Conservation (phyloP, 1,139 yeast species). For the Geotrichum restrictum region DNA sequence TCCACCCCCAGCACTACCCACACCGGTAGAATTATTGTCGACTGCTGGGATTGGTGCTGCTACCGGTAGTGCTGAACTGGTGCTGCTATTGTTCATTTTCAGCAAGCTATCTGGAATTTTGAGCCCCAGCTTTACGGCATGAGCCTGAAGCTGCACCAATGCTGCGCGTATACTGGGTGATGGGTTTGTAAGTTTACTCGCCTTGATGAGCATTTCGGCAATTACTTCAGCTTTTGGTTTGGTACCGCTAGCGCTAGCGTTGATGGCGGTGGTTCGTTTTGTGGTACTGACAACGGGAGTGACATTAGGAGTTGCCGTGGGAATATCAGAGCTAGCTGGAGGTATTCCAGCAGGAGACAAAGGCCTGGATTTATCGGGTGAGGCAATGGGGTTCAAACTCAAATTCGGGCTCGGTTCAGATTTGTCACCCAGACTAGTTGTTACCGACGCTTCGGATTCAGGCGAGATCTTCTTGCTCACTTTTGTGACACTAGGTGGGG, state of each 20-base stretch:
- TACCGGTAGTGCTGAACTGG: no score
- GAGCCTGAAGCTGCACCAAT: conserved; percentile 37
- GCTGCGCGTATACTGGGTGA: conserved; percentile 37
- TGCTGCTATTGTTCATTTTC: neutral
- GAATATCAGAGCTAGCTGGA: no score
- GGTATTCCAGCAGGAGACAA: no score
- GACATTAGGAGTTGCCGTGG: neutral
- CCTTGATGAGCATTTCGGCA: conserved; percentile 37
- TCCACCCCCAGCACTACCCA: neutral
- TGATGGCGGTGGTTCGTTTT: no score
- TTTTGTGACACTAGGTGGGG: neutral
- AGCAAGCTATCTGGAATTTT: conserved; percentile 2
- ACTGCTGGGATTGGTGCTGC: no score
- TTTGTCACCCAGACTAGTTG: no score
- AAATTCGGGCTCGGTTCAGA: no score
- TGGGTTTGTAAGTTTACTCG: conserved; percentile 39
- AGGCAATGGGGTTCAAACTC: no score
- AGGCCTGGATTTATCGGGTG: no score
- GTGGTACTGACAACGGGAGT: neutral
- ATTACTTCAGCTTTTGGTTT: conserved; percentile 32
- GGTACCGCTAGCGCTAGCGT: no score
- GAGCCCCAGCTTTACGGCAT: conserved; percentile 30
- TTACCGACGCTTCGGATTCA: no score
- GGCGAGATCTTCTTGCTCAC: neutral
- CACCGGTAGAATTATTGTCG: neutral